A percentile compares a stretch with the other conserved stretches of the same genome.
Evolutionary conservation across 495 filamentous ascomycete genomes (phyloP).

Genomic region (Usnea hakonensis): DNA sequence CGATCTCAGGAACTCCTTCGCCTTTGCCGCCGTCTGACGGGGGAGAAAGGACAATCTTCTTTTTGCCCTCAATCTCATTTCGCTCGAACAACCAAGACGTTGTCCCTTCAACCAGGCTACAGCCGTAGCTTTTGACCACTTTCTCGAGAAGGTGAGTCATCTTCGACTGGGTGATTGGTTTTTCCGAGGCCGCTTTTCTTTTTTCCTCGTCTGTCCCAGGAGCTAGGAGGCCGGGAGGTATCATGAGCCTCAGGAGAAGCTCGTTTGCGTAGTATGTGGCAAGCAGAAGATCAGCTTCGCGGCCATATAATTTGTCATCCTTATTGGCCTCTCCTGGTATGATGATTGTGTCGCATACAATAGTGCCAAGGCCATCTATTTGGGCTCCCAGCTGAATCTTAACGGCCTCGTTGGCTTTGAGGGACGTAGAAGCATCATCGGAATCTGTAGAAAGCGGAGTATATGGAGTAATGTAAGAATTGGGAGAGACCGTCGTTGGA

Average conservation of each 20-base stretch:
- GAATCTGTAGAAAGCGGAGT: conserved; percentile 80
- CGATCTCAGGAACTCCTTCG: conserved; percentile 81
- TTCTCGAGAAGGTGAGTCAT: conserved; percentile 85
- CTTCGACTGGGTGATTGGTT: conserved; percentile 69
- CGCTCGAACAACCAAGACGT: conserved; percentile 92
- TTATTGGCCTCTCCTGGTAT: conserved; percentile 51
- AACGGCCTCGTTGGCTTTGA: conserved; percentile 77
- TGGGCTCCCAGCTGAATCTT: conserved; percentile 98
- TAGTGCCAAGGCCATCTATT: conserved; percentile 94
- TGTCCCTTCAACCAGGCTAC: conserved; percentile 92
- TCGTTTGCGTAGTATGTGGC: conserved; percentile 95
- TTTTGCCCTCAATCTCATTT: conserved; percentile 95
- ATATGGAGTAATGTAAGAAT: conserved; percentile 91
- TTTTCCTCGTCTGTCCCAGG: conserved; percentile 87
- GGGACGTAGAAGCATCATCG: conserved; percentile 66
- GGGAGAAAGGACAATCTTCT: conserved; percentile 93
- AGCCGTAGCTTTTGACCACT: conserved; percentile 82
- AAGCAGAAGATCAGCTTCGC: conserved; percentile 76
- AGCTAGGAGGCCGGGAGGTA: conserved; percentile 78
- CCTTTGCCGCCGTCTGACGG: conserved; percentile 76
- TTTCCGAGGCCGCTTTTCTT: conserved; percentile 76
- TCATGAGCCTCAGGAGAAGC: conserved; percentile 80
- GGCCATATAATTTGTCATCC: conserved; percentile 55
- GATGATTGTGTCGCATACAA: conserved; percentile 88
- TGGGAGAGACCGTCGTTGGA: conserved; percentile 92